Percentiles rank a stretch among this genome's conserved stretches.
Conservation (phyloP, 169 alveolate genomes). For the Fabrea salina region DNA sequence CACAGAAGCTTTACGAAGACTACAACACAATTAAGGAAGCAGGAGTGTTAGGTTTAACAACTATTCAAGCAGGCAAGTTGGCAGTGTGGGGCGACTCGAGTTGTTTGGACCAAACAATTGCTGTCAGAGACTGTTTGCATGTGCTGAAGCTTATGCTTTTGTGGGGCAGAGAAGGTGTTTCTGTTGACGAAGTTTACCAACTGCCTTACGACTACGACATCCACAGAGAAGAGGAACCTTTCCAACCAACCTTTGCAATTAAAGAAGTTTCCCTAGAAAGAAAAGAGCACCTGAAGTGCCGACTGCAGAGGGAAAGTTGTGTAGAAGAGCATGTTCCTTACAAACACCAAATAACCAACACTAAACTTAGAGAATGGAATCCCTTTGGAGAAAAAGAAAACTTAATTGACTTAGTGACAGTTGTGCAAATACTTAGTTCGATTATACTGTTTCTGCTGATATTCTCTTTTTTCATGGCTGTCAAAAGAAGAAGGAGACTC, state of each 20-base stretch:
- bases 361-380: not conserved
- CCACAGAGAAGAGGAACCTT: conserved; percentile 23
- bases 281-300: not conserved
- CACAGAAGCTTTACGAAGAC: conserved; percentile 32
- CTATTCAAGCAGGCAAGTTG: not conserved
- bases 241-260: not conserved
- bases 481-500: no score
- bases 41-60: conserved; percentile 8
- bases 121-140: not conserved
- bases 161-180: not conserved
- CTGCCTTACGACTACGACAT: conserved; percentile 21
- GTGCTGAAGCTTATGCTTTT: not conserved
- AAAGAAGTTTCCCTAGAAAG: not conserved
- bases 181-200: not conserved
- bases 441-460: not conserved
- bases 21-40: not conserved
- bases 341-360: not conserved
- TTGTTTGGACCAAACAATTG: not conserved
- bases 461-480: no score
- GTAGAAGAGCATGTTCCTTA: not conserved
- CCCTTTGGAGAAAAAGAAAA: not conserved
- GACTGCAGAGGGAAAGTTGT: not conserved
- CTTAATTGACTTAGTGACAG: not conserved
- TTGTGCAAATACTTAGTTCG: not conserved
- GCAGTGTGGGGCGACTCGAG: conserved; percentile 25